phyloP scores from a whole-genome alignment of 352 stramenopile genomes.

The Phytophthora fragariae region DNA sequence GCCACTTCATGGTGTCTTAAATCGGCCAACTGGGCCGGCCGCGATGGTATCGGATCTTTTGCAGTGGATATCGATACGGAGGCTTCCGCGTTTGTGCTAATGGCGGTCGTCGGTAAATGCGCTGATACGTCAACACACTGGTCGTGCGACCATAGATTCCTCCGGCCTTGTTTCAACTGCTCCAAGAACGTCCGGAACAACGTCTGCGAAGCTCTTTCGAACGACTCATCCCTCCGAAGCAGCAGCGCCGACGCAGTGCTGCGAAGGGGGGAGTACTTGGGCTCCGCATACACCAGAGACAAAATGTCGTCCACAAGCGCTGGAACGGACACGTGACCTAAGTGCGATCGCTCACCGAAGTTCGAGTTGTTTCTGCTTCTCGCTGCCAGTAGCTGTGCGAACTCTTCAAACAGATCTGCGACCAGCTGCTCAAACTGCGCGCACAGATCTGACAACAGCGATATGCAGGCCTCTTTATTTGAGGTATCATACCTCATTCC shows the following conservation, averaged over 20 bases:
- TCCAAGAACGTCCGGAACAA: conserved; percentile 5
- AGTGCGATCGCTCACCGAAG: not conserved
- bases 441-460: not conserved
- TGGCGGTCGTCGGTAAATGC: not conserved
- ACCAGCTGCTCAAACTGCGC: not conserved
- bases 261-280: not conserved
- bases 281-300: not conserved
- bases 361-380: not conserved
- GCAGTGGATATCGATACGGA: too few species aligned
- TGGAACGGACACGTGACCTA: not conserved
- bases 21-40: not conserved
- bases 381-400: not conserved
- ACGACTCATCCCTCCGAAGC: not conserved
- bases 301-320: conserved; percentile 5
- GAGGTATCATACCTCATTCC: too few species aligned
- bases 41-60: not conserved
- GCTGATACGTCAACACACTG: not conserved
- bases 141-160: not conserved
- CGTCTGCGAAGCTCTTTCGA: not conserved
- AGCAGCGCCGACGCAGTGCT: not conserved
- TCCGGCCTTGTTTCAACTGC: not conserved
- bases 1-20: not conserved
- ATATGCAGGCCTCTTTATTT: too few species aligned
- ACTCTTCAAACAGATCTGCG: not conserved
- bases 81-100: not conserved